phyloP scores from a whole-genome alignment of 768 basidiomycete species.

The Russula compacta region DNA sequence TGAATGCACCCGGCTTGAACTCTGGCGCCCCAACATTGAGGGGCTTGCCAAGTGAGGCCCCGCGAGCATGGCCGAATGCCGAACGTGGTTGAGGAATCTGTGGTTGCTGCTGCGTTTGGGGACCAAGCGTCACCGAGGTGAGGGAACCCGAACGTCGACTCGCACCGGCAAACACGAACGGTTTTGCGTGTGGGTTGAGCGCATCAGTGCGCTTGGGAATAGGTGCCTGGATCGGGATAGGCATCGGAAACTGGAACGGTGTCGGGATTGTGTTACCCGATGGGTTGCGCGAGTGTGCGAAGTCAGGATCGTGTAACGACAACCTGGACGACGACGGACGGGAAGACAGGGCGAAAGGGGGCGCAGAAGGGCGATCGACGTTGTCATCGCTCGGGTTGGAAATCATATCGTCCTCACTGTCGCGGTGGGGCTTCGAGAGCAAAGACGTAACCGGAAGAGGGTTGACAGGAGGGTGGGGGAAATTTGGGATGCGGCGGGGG shows the following conservation, averaged over 20 bases:
- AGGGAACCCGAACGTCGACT: constrained; percentile 30
- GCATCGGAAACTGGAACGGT: constrained; percentile 14
- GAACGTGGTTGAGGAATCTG: background rate
- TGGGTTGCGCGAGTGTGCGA: constrained; percentile 49
- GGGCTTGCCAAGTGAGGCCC: constrained; percentile 50
- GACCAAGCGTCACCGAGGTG: constrained; percentile 25
- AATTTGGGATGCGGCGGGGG: constrained; percentile 67
- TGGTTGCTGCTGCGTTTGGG: constrained; percentile 15
- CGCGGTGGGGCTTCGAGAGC: constrained; percentile 24
- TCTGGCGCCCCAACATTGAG: constrained; percentile 73
- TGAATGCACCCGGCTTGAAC: constrained; percentile 72
- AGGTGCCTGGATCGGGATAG: constrained; percentile 15
- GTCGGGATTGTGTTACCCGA: constrained; percentile 15
- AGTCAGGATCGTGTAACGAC: constrained; percentile 50
- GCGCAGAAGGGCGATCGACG: constrained; percentile 9
- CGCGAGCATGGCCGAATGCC: constrained; percentile 28
- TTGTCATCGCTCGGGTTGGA: constrained; percentile 86
- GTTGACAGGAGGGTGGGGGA: constrained; percentile 64
- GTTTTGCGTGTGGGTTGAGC: constrained; percentile 75
- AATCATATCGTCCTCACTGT: constrained; percentile 56
- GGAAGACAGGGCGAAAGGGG: background rate
- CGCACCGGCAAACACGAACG: constrained; percentile 64
- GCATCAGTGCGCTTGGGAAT: constrained; percentile 24
- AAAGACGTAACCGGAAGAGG: constrained; percentile 31
- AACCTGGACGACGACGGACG: constrained; percentile 47